Percentiles rank a stretch among this genome's conserved stretches.
These are phyloP conservation scores for Raphanus raphanistrum DNA, from an alignment of 345 rosid genomes.

Conservation along the genomic window DNA sequence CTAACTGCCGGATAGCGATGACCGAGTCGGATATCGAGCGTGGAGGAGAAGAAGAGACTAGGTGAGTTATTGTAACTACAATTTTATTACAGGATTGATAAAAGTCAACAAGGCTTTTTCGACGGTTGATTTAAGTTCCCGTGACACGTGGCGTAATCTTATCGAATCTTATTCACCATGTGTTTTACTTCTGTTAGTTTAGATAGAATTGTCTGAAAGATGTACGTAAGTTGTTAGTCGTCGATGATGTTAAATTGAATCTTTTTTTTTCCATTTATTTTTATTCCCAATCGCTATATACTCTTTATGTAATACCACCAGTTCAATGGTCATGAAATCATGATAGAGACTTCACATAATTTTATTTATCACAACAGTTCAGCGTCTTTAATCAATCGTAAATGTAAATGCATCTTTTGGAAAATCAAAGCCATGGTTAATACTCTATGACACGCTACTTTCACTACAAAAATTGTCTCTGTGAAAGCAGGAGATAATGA, in stretches of 20 bases:
- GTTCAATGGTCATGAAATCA: slow-evolving; percentile 7
- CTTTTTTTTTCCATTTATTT: slow-evolving; percentile 10
- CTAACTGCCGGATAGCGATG: slow-evolving; percentile 23
- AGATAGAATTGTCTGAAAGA: slow-evolving; percentile 26
- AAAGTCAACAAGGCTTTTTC: slow-evolving; percentile 8
- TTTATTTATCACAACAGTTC: background rate
- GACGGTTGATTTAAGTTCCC: slow-evolving; percentile 15
- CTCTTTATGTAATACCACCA: background rate
- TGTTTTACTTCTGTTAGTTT: background rate
- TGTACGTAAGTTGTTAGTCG: slow-evolving; percentile 21
- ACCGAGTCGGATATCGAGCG: slow-evolving; percentile 42
- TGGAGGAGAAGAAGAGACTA: slow-evolving; percentile 29
- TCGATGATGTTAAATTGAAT: background rate
- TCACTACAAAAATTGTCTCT: background rate
- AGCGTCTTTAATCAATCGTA: background rate
- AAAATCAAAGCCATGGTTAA: background rate
- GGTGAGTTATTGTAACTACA: slow-evolving; percentile 5
- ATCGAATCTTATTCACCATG: slow-evolving; percentile 8
- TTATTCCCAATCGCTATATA: background rate
- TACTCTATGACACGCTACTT: background rate
- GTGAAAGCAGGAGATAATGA: background rate
- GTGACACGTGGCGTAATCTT: slow-evolving; percentile 27
- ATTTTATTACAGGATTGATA: background rate
- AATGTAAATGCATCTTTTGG: background rate
- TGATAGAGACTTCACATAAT: background rate